phyloP scores from a whole-genome alignment of 805 yeast genomes.

The Pichia scutulata region DNA sequence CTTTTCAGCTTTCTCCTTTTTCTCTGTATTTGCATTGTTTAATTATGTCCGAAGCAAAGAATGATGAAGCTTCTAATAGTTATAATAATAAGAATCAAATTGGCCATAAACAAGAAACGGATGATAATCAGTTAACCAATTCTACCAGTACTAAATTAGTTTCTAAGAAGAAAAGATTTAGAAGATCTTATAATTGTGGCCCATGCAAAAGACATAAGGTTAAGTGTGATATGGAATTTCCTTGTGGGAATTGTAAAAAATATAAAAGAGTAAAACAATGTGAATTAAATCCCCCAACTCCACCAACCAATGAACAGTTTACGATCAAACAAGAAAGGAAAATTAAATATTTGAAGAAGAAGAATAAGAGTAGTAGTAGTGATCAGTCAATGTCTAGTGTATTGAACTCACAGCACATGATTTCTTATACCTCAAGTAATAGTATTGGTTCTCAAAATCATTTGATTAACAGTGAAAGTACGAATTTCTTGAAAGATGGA shows the following conservation, averaged over 20 bases:
- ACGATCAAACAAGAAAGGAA: slow-evolving; percentile 12
- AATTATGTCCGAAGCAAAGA: too few species aligned
- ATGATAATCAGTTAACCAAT: too few species aligned
- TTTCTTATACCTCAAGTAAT: too few species aligned
- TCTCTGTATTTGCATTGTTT: too few species aligned
- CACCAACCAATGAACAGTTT: slow-evolving; percentile 18
- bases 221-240: slow-evolving; percentile 42
- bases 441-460: too few species aligned
- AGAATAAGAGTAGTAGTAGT: not conserved
- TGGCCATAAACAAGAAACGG: not conserved
- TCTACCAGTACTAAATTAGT: not conserved
- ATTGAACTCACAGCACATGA: too few species aligned
- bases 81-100: not conserved
- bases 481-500: too few species aligned
- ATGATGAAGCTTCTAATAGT: not conserved
- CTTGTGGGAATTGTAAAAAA: slow-evolving; percentile 38
- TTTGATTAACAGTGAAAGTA: too few species aligned
- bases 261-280: slow-evolving; percentile 13
- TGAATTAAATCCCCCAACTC: slow-evolving; percentile 14
- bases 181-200: slow-evolving; percentile 50
- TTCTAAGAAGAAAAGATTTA: slow-evolving; percentile 27
- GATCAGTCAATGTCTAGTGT: too few species aligned
- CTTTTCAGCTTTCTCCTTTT: too few species aligned
- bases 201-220: slow-evolving; percentile 48
- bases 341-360: slow-evolving; percentile 11